Evolutionary conservation across 306 rosid genomes (phyloP), one percentile per base, ranked within the genome.

Genomic region (Begonia masoniana): DNA sequence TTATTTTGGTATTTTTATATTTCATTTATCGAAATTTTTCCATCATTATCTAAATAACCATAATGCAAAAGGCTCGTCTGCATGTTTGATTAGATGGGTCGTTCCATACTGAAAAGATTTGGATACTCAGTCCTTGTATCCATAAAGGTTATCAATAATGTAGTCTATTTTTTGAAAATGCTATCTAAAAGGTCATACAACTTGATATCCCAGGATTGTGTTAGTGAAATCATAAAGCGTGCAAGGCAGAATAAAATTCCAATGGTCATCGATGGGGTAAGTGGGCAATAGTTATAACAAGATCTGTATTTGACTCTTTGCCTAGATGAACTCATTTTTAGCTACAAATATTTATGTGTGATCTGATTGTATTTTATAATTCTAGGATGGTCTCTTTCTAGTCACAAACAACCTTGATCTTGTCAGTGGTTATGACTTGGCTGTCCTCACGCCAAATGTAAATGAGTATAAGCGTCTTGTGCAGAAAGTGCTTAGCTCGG

Each of bases 311-410:
- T 31, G 39, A 21, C 3, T 31, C 39, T 31, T 31, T 31, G 24
- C 24, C 24, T 21, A 21, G 24, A 21, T 21, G 24, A 3, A 3
- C 24, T 21, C 24, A 21, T 21, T 2, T 21, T 21, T 21, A 21
- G 24, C 24, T 21, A 1, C 0, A 9, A 31, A 31, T 31, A 31
- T 31, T 31, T 31, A 31, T 31, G 4, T 3, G 4, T 21, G 24
- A 35, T 46, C 50, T 41, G 41, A 41, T 60, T 50, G 31, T 47
- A 26, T 58, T 58, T 31, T 31, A 31, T 31, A 31, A 31, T 68
- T 62, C 65, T 79, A 88, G 88, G 96, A 88, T 62, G 96, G 88
- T 51, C 85, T 88, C 66, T 88, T 84, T 71, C 94, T 88, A 58
- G 84, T 84, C 55, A 77, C 96, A 48, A 68, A 79, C 67, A 67